These are phyloP conservation scores for Tuber brumale DNA, from an alignment of 495 filamentous ascomycete species.

Conservation along the genomic window DNA sequence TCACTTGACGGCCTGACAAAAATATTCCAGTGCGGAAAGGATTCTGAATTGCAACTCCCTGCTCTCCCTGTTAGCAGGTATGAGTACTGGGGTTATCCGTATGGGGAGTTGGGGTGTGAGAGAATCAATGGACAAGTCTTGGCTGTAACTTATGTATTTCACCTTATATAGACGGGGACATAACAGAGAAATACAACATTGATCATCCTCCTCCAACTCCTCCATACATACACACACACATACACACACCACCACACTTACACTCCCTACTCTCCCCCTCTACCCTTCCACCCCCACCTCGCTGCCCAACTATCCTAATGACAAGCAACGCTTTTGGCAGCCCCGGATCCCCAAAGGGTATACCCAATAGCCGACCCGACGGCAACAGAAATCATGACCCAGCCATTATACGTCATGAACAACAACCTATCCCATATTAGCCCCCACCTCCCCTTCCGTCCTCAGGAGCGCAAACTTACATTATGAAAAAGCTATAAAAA, in stretches of 20 bases:
- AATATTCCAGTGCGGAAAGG: background rate
- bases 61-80: too few relatives aligned
- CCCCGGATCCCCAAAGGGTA: slow-evolving; percentile 62
- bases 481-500: slow-evolving; percentile 99
- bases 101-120: too few relatives aligned
- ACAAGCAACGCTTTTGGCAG: slow-evolving; percentile 79
- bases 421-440: slow-evolving; percentile 60
- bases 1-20: background rate
- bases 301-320: slow-evolving; percentile 54
- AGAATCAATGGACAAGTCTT: too few relatives aligned
- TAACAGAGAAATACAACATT: too few relatives aligned
- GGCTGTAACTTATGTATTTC: too few relatives aligned
- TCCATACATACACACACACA: too few relatives aligned
- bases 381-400: slow-evolving; percentile 87
- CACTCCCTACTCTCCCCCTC: background rate
- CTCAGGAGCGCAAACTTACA: slow-evolving; percentile 56
- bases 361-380: slow-evolving; percentile 87
- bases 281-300: background rate
- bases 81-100: too few relatives aligned
- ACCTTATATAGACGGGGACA: too few relatives aligned
- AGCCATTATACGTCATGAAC: slow-evolving; percentile 99
- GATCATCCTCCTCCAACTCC: too few relatives aligned
- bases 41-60: background rate
- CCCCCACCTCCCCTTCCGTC: background rate
- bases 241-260: too few relatives aligned